phyloP scores from a whole-genome alignment of 1,284 basidiomycete genomes.

The Microbotryomycetes sp. region DNA sequence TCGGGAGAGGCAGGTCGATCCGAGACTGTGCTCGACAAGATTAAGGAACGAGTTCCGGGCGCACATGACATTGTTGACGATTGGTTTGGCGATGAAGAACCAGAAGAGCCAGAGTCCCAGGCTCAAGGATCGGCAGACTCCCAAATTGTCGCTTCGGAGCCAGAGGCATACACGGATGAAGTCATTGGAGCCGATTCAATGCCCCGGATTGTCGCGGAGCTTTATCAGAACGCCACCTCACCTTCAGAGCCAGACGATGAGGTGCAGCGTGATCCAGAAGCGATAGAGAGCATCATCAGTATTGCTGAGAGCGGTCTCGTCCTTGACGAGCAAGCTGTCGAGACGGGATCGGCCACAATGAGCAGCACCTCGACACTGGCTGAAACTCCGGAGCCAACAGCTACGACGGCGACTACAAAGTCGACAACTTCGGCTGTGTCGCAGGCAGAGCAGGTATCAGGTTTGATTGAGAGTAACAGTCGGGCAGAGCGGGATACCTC shows the following conservation, averaged over 20 bases:
- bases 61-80: background rate
- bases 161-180: background rate
- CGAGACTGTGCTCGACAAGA: background rate
- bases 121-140: too few species aligned
- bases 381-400: too few species aligned
- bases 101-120: too few species aligned
- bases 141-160: too few species aligned
- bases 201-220: background rate
- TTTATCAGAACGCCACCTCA: background rate
- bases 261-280: background rate
- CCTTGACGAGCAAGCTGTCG: too few species aligned
- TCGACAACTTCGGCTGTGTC: too few species aligned
- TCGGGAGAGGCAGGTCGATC: background rate
- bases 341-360: too few species aligned
- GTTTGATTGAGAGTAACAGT: too few species aligned
- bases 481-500: too few species aligned
- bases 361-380: too few species aligned
- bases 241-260: background rate
- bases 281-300: background rate
- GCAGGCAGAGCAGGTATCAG: background rate
- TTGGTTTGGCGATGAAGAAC: background rate
- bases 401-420: too few species aligned
- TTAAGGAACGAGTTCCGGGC: background rate
- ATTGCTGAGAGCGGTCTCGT: background rate
- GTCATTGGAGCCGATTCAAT: background rate